A percentile compares a stretch with the other conserved stretches of the same genome.
Evolutionary conservation across 352 stramenopile species (phyloP).

Genomic region (Saprolegnia parasitica): DNA sequence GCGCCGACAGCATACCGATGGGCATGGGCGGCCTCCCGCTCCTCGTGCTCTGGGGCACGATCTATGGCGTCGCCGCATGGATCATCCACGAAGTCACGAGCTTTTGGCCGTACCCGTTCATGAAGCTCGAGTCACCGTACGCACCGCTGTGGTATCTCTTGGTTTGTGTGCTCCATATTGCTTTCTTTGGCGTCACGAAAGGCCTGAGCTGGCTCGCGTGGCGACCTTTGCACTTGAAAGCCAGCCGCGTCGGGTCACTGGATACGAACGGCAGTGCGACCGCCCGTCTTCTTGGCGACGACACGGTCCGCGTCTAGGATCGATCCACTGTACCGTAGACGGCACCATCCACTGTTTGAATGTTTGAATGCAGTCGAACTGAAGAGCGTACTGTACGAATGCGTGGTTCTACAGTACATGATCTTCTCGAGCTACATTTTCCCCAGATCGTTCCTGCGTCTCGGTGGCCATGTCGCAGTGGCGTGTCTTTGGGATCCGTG

Average conservation of each 20-base stretch:
- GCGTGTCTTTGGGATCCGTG: too few relatives aligned
- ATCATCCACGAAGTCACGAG: slow-evolving; percentile 62
- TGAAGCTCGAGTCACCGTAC: slow-evolving; percentile 63
- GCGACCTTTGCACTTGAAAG: too few relatives aligned
- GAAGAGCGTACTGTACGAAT: too few relatives aligned
- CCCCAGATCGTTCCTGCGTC: too few relatives aligned
- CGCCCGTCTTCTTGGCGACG: neutral
- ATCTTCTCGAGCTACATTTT: too few relatives aligned
- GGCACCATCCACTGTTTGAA: too few relatives aligned
- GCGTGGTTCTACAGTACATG: too few relatives aligned
- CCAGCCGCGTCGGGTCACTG: neutral
- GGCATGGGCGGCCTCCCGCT: slow-evolving; percentile 44
- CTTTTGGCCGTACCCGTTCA: slow-evolving; percentile 81
- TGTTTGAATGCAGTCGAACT: too few relatives aligned
- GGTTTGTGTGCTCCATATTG: slow-evolving; percentile 3
- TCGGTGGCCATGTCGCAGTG: too few relatives aligned
- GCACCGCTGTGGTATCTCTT: slow-evolving; percentile 62
- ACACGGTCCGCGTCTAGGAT: too few relatives aligned
- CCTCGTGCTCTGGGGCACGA: slow-evolving; percentile 51
- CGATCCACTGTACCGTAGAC: too few relatives aligned
- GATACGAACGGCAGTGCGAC: neutral
- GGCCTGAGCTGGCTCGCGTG: neutral
- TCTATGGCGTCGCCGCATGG: slow-evolving; percentile 73
- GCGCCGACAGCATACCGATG: slow-evolving; percentile 45
- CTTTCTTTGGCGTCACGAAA: neutral